phyloP scores from a whole-genome alignment of 164 flowering plant species.

The grape (Vitis vinifera) region DNA sequence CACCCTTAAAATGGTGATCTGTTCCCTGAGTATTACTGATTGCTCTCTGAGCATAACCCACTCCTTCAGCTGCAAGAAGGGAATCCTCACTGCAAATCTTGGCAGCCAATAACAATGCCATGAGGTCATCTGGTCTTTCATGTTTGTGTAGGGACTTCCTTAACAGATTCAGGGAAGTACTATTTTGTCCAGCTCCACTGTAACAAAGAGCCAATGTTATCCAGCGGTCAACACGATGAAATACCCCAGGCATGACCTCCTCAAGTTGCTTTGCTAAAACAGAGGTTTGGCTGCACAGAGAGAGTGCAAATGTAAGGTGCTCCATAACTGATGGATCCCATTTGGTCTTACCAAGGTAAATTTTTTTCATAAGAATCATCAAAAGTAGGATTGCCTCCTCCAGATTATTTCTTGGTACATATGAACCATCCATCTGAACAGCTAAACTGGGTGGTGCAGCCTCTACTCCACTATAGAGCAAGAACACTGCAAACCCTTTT shows the following conservation, averaged over 20 bases:
- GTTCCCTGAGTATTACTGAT: conserved; percentile 43
- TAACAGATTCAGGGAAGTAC: conserved; percentile 68
- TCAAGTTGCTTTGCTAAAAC: conserved; percentile 74
- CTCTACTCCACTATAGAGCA: conserved; percentile 87
- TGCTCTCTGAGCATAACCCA: conserved; percentile 72
- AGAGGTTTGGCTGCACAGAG: conserved; percentile 74
- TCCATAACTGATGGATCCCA: conserved; percentile 93
- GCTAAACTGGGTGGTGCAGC: conserved; percentile 84
- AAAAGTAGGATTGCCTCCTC: conserved; percentile 90
- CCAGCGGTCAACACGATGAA: conserved; percentile 81
- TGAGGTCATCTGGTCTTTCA: conserved; percentile 70
- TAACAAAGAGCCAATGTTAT: conserved; percentile 74
- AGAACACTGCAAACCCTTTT: conserved; percentile 75
- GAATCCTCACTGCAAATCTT: conserved; percentile 77
- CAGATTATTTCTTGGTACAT: conserved; percentile 79
- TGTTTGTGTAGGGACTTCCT: conserved; percentile 74
- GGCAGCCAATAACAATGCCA: conserved; percentile 71
- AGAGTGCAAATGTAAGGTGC: conserved; percentile 82
- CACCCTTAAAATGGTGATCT: conserved; percentile 71
- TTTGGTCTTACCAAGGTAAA: conserved; percentile 53
- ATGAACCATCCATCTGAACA: conserved; percentile 72
- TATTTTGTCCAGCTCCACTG: conserved; percentile 62
- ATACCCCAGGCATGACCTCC: conserved; percentile 80
- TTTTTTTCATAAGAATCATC: conserved; percentile 80
- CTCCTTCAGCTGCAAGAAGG: conserved; percentile 81